Percentiles rank a stretch among this genome's conserved stretches.
phyloP scores from a whole-genome alignment of 495 filamentous ascomycete species.

The Hypoxylon crocopeplum region DNA sequence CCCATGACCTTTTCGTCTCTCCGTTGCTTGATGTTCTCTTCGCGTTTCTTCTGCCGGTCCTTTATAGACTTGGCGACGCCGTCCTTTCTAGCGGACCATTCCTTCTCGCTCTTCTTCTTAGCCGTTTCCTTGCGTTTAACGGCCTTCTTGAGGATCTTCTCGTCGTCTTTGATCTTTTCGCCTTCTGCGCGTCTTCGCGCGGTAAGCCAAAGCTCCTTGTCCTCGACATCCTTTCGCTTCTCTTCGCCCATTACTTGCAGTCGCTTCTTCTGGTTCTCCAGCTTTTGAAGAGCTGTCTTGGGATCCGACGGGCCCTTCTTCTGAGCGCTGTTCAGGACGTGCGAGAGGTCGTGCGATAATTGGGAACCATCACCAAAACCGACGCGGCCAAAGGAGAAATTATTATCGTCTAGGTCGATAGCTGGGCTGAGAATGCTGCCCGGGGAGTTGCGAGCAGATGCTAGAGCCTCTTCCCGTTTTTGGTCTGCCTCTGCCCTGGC shows the following conservation, averaged over 20 bases:
- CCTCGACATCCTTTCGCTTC: constrained; percentile 82
- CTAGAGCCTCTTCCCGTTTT: constrained; percentile 71
- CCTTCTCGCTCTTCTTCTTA: constrained; percentile 88
- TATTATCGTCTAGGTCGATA: constrained; percentile 65
- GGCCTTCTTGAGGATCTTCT: constrained; percentile 89
- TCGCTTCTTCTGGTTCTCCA: constrained; percentile 74
- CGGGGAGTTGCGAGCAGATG: constrained; percentile 65
- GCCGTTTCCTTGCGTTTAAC: constrained; percentile 88
- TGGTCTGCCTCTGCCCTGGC: constrained; percentile 77
- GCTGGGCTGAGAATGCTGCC: constrained; percentile 68
- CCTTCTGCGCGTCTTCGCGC: constrained; percentile 88
- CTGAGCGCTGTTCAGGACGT: constrained; percentile 62
- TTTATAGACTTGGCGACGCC: constrained; percentile 77
- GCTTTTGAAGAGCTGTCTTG: constrained; percentile 71
- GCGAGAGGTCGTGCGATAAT: constrained; percentile 68
- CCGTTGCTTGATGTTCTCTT: constrained; percentile 85
- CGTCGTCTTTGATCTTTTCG: constrained; percentile 89
- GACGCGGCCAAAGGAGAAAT: constrained; percentile 84
- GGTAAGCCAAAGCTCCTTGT: constrained; percentile 94
- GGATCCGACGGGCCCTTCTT: constrained; percentile 81
- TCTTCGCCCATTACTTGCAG: constrained; percentile 72
- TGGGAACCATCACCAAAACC: constrained; percentile 85
- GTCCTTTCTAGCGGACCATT: constrained; percentile 85
- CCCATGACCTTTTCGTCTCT: constrained; percentile 74
- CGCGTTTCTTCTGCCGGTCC: constrained; percentile 83